These are phyloP conservation scores for Sphagnum tenellum DNA, from an alignment of 225 moss, liverwort and hornwort genomes.

Conservation along the genomic window DNA sequence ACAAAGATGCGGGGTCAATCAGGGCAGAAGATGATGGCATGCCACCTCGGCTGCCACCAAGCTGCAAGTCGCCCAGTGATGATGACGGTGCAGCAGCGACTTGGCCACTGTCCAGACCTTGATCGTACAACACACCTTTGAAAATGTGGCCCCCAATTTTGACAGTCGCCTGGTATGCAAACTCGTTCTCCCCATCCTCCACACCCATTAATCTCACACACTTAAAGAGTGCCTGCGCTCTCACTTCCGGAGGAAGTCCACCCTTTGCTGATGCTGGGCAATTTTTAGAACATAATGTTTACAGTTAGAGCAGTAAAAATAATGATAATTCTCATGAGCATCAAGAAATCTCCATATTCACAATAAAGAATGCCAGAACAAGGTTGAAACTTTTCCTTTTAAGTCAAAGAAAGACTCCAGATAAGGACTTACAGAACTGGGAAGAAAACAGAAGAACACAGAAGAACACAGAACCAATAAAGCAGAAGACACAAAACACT, in stretches of 20 bases:
- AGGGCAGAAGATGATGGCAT: slow-evolving; percentile 74
- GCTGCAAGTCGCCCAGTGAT: slow-evolving; percentile 82
- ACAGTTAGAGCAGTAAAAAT: too few species aligned
- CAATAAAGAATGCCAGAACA: too few species aligned
- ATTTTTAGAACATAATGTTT: too few species aligned
- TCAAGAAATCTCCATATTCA: too few species aligned
- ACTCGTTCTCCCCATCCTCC: slow-evolving; percentile 84
- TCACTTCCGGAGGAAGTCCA: slow-evolving; percentile 68
- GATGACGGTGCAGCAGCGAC: slow-evolving; percentile 25
- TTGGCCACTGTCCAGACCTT: slow-evolving; percentile 66
- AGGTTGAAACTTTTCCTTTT: too few species aligned
- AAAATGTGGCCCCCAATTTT: slow-evolving; percentile 95
- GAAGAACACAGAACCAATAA: too few species aligned
- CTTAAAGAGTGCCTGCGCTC: slow-evolving; percentile 84
- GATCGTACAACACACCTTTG: slow-evolving; percentile 77
- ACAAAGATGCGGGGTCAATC: slow-evolving; percentile 80
- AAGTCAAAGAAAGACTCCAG: too few species aligned
- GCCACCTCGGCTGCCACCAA: slow-evolving; percentile 50
- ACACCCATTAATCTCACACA: slow-evolving; percentile 80
- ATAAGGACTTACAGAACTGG: too few species aligned
- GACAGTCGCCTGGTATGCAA: slow-evolving; percentile 88
- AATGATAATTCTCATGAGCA: too few species aligned
- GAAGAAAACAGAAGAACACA: too few species aligned
- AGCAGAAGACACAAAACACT: too few species aligned
- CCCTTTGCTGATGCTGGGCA: slow-evolving; percentile 39